Conservation (phyloP, 768 basidiomycete genomes). For the Pseudohyphozyma bogoriensis region DNA sequence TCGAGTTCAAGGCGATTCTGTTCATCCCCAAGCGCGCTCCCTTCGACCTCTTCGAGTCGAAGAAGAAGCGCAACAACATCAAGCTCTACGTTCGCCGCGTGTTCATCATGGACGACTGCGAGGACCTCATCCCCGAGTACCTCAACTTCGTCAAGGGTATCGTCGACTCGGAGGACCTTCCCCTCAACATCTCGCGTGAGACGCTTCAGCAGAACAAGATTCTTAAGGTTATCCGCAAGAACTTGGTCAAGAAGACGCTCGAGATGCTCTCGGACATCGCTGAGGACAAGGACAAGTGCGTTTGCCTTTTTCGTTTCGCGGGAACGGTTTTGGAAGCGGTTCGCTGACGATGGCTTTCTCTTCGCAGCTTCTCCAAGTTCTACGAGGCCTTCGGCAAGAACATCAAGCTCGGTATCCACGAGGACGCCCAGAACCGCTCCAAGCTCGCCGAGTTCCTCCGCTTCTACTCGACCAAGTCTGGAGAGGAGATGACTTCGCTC, state of each 20-base stretch:
- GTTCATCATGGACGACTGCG: constrained; percentile 99
- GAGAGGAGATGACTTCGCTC: constrained; percentile 81
- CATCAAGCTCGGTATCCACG: constrained; percentile 98
- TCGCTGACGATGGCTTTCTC: neutral
- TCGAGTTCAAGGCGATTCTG: constrained; percentile 99
- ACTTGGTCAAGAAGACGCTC: constrained; percentile 95
- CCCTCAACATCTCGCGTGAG: constrained; percentile 99
- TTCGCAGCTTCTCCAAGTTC: constrained; percentile 68
- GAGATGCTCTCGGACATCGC: constrained; percentile 91
- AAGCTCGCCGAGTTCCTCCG: constrained; percentile 99
- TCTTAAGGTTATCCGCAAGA: constrained; percentile 98
- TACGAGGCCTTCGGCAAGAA: constrained; percentile 95
- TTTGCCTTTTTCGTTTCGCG: constrained; percentile 35
- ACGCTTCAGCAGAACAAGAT: constrained; percentile 99
- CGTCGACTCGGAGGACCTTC: constrained; percentile 99
- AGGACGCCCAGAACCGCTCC: constrained; percentile 96
- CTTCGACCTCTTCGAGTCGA: constrained; percentile 98
- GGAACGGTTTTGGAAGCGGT: too few species aligned
- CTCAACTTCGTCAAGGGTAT: constrained; percentile 98
- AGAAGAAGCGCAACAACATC: constrained; percentile 99
- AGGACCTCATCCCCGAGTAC: constrained; percentile 98
- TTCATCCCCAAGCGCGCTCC: constrained; percentile 95
- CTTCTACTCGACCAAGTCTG: constrained; percentile 91
- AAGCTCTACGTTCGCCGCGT: constrained; percentile 99
- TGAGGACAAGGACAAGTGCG: constrained; percentile 88